Evolutionary conservation across 192 early-diverging fungal genomes (phyloP).

Genomic region (Backusella psychrophila): DNA sequence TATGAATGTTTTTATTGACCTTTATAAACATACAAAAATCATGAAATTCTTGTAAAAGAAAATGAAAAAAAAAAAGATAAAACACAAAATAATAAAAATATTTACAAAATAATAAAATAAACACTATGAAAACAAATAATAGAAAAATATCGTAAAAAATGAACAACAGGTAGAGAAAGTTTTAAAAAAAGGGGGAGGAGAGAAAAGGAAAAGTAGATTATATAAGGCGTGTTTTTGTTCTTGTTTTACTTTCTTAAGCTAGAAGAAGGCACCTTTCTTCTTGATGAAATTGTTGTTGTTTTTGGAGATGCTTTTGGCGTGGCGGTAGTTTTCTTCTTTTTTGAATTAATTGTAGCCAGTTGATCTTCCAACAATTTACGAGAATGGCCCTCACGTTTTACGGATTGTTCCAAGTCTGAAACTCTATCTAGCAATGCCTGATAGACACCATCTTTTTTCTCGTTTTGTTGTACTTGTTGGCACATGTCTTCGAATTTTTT

Average conservation of each 20-base stretch:
- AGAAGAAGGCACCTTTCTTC: not conserved
- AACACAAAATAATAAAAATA: not conserved
- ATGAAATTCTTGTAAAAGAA: not conserved
- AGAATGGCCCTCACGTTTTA: conserved; percentile 11
- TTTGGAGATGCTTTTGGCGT: not conserved
- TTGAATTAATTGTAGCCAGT: not conserved
- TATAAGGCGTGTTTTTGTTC: not conserved
- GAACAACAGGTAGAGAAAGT: not conserved
- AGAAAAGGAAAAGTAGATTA: not conserved
- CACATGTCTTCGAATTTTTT: conserved; percentile 5
- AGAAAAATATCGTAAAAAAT: not conserved
- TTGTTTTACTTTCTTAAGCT: not conserved
- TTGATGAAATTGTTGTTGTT: not conserved
- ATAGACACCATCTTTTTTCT: not conserved
- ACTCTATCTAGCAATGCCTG: conserved; percentile 1
- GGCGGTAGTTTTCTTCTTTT: not conserved
- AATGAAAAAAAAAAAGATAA: not conserved
- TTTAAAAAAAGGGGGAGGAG: not conserved
- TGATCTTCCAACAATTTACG: conserved; percentile 13
- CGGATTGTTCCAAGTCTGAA: conserved; percentile 5
- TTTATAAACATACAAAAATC: not conserved
- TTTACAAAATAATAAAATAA: conserved; percentile 1
- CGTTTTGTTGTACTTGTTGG: not conserved
- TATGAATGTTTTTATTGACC: not conserved
- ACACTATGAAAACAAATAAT: conserved; percentile 3